Evolutionary conservation across 371 early-diverging fungal genomes (phyloP).

Genomic region (Amoeboaphelidium occidentale): DNA sequence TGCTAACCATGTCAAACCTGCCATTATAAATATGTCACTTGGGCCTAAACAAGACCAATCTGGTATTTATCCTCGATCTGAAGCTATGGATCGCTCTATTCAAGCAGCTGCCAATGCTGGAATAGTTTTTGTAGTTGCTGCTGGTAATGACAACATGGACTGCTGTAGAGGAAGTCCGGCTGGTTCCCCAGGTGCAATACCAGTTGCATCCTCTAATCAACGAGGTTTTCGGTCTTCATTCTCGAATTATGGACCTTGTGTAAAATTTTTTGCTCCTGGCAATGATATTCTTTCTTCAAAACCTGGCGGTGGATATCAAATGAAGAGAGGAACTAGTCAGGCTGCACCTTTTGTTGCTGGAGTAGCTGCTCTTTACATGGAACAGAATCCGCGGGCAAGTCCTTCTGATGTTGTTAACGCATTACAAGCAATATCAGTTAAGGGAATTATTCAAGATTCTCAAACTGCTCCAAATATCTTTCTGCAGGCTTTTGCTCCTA

Average conservation of each 20-base stretch:
- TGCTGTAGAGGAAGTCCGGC: conserved; percentile 16
- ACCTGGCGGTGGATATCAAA: conserved; percentile 1
- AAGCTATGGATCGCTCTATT: background rate
- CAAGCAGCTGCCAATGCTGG: conserved; percentile 3
- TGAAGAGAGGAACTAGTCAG: conserved; percentile 15
- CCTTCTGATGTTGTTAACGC: background rate
- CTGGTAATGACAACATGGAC: conserved; percentile 14
- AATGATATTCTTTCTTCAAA: conserved; percentile 6
- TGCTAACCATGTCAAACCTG: conserved; percentile 3
- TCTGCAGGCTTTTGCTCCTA: background rate
- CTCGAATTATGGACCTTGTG: conserved; percentile 16
- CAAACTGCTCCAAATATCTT: background rate
- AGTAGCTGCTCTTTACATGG: conserved; percentile 7
- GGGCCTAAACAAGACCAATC: conserved; percentile 1
- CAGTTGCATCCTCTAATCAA: conserved; percentile 13
- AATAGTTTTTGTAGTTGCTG: conserved; percentile 13
- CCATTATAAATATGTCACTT: conserved; percentile 9
- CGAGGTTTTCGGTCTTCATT: conserved; percentile 11
- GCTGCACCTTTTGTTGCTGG: conserved; percentile 20
- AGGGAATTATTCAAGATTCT: background rate
- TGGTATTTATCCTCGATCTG: conserved; percentile 5
- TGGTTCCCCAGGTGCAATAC: conserved; percentile 9
- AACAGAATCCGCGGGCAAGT: background rate
- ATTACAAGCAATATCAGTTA: background rate
- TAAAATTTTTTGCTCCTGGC: conserved; percentile 20